Evolutionary conservation across 768 basidiomycete genomes (phyloP).

Genomic region (Suillus subaureus): DNA sequence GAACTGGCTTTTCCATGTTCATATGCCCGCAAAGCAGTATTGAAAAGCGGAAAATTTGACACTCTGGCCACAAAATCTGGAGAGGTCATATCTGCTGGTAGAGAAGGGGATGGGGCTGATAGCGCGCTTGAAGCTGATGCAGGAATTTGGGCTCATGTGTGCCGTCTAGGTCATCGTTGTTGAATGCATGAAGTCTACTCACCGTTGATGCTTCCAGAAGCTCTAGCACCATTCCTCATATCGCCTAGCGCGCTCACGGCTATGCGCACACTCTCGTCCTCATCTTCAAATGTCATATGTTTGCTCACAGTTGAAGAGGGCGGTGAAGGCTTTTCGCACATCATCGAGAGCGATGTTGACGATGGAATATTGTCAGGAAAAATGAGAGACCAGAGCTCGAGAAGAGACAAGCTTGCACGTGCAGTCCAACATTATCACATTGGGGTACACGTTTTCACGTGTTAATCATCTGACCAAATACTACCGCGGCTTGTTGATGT

Average conservation of each 20-base stretch:
- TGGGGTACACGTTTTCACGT: conserved; percentile 26
- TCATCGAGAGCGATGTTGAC: conserved; percentile 13
- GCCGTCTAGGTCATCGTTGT: background rate
- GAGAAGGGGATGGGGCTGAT: conserved; percentile 19
- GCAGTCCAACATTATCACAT: conserved; percentile 9
- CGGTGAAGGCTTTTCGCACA: conserved; percentile 17
- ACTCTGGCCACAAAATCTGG: conserved; percentile 55
- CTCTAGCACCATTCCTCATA: conserved; percentile 59
- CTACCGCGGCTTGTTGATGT: conserved; percentile 1
- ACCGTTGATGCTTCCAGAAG: conserved; percentile 16
- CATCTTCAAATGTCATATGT: conserved; percentile 40
- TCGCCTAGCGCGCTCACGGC: conserved; percentile 77
- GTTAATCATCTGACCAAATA: conserved; percentile 14
- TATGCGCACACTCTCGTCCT: conserved; percentile 79
- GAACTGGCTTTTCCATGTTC: conserved; percentile 85
- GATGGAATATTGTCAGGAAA: conserved; percentile 7
- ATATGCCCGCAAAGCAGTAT: conserved; percentile 71
- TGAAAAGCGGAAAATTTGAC: conserved; percentile 71
- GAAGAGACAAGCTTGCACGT: conserved; percentile 7
- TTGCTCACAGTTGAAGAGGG: conserved; percentile 16
- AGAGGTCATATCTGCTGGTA: conserved; percentile 14
- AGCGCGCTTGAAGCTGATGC: conserved; percentile 15
- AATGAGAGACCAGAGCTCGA: background rate
- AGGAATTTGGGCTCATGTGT: conserved; percentile 4
- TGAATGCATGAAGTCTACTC: conserved; percentile 13